A percentile compares a stretch with the other conserved stretches of the same genome.
These are phyloP conservation scores for Cyclostephanos invisitatus DNA, from an alignment of 108 stramenopile species.

Conservation along the genomic window DNA sequence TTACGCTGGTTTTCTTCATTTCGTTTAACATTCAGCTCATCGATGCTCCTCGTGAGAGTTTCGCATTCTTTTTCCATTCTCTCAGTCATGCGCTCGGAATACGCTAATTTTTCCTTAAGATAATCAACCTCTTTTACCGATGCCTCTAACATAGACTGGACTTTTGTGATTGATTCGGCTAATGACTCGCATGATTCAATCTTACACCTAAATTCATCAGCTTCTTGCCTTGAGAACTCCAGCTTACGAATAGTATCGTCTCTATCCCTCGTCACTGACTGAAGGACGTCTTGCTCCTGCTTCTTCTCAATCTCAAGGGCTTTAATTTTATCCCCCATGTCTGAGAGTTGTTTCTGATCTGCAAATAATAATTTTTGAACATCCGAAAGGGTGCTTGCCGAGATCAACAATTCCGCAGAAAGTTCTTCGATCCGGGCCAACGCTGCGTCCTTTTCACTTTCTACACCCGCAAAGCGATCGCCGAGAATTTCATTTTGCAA, in stretches of 20 bases:
- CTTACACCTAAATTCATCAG: slow-evolving; percentile 11
- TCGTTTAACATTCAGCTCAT: slow-evolving; percentile 12
- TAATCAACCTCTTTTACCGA: neutral
- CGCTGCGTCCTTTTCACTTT: slow-evolving; percentile 11
- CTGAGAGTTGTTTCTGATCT: neutral
- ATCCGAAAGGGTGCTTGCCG: slow-evolving; percentile 10
- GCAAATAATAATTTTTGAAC: neutral
- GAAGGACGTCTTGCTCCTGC: neutral
- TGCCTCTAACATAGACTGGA: neutral
- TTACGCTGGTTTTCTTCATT: slow-evolving; percentile 23
- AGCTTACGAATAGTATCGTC: neutral
- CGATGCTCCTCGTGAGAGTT: slow-evolving; percentile 1
- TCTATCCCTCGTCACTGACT: neutral
- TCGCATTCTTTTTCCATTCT: slow-evolving; percentile 9
- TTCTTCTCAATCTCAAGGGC: slow-evolving; percentile 14
- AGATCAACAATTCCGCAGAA: neutral
- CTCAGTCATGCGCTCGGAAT: slow-evolving; percentile 1
- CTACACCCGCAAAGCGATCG: neutral
- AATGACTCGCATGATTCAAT: neutral
- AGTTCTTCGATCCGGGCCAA: slow-evolving; percentile 4
- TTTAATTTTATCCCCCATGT: slow-evolving; percentile 1
- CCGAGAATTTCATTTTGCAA: slow-evolving; percentile 7
- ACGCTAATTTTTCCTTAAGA: slow-evolving; percentile 12
- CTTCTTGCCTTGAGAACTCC: slow-evolving; percentile 9
- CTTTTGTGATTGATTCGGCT: neutral